Percentiles rank a stretch among this genome's conserved stretches.
Evolutionary conservation across 1,139 yeast genomes (phyloP).

Genomic region (Diutina catenulata): DNA sequence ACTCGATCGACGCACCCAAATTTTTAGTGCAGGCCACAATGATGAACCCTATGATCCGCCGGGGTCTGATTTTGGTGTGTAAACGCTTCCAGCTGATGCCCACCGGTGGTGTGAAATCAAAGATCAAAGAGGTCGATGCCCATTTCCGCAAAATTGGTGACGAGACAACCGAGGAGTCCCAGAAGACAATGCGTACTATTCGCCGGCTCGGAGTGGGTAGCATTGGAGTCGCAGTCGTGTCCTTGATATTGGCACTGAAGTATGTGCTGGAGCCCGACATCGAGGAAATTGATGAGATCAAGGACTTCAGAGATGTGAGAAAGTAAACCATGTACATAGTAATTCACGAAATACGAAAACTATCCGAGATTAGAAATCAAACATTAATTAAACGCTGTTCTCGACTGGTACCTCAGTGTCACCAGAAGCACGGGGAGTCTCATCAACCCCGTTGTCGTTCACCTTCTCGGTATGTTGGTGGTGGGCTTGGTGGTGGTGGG

Average conservation of each 20-base stretch:
- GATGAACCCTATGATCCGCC: no score
- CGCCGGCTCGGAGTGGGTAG: neutral
- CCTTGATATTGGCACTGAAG: constrained; percentile 1
- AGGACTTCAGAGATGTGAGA: neutral
- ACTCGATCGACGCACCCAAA: no score
- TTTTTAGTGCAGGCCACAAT: no score
- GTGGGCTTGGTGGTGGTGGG: neutral
- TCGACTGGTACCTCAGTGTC: neutral
- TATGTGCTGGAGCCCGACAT: neutral
- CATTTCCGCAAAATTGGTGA: constrained; percentile 4
- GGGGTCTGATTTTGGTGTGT: no score
- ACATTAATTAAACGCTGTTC: neutral
- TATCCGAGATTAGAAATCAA: neutral
- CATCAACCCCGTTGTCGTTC: neutral
- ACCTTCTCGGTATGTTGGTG: constrained; percentile 2
- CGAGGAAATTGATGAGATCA: neutral
- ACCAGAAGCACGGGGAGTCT: neutral
- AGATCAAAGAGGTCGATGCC: constrained; percentile 2
- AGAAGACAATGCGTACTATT: neutral
- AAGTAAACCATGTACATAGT: neutral
- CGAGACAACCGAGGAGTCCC: constrained; percentile 1
- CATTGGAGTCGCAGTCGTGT: neutral
- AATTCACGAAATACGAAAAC: neutral
- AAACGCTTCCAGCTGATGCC: no score
- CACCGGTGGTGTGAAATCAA: neutral